Evolutionary conservation across 345 rosid species (phyloP).

Genomic region (sweet orange (Citrus sinensis)): DVS_A1.0 CM039167.1:22836501-22837000

Average conservation of each 20-base stretch:
- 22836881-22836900: constrained; percentile 90
- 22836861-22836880: constrained; percentile 92
- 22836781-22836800: constrained; percentile 95
- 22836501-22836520: constrained; percentile 93
- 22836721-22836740: constrained; percentile 4
- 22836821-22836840: constrained; percentile 76
- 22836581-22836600: constrained; percentile 99
- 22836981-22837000: not conserved
- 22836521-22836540: constrained; percentile 92
- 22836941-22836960: not conserved
- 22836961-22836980: not conserved
- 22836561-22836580: constrained; percentile 99
- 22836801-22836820: constrained; percentile 91
- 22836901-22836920: constrained; percentile 97
- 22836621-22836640: constrained; percentile 8
- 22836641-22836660: not conserved
- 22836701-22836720: not conserved
- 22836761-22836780: not conserved
- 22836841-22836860: constrained; percentile 97
- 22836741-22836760: not conserved
- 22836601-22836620: constrained; percentile 57
- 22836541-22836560: constrained; percentile 95
- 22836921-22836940: constrained; percentile 53
- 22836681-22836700: not conserved
- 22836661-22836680: constrained; percentile 1